Conservation (phyloP, 108 stramenopile genomes). For the Schizochytrium sp. region DNA sequence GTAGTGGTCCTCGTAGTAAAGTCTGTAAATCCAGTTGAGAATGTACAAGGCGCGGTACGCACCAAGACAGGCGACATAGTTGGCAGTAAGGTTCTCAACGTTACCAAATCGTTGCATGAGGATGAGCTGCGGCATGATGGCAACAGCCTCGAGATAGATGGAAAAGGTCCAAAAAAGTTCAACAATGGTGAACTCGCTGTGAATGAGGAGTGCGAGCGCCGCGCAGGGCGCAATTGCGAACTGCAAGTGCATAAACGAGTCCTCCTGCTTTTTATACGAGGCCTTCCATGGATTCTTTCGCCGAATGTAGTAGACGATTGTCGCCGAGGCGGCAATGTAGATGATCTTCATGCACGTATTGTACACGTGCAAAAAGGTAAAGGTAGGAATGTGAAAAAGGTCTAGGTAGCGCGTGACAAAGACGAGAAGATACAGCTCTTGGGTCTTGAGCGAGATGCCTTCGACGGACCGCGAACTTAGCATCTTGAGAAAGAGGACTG, state of each 20-base stretch:
- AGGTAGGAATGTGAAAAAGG: slow-evolving; percentile 24
- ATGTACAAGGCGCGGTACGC: slow-evolving; percentile 92
- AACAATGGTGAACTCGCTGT: slow-evolving; percentile 41
- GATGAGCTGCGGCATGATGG: slow-evolving; percentile 93
- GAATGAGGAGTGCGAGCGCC: slow-evolving; percentile 65
- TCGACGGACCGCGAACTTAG: slow-evolving; percentile 83
- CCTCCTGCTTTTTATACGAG: slow-evolving; percentile 90
- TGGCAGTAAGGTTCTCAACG: slow-evolving; percentile 92
- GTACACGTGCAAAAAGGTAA: slow-evolving; percentile 47
- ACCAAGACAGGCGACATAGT: slow-evolving; percentile 96
- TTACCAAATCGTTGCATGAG: slow-evolving; percentile 91
- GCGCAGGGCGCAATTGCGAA: slow-evolving; percentile 87
- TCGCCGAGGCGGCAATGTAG: slow-evolving; percentile 81
- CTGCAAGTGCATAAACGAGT: slow-evolving; percentile 91
- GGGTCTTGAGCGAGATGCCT: slow-evolving; percentile 94
- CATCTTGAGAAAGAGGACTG: slow-evolving; percentile 85
- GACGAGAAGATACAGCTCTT: slow-evolving; percentile 92
- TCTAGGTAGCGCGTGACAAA: slow-evolving; percentile 71
- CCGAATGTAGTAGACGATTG: slow-evolving; percentile 86
- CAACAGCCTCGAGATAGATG: slow-evolving; percentile 85
- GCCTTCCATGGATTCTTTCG: slow-evolving; percentile 75
- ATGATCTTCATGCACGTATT: slow-evolving; percentile 91
- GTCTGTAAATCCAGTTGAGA: slow-evolving; percentile 95
- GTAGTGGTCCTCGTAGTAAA: slow-evolving; percentile 74
- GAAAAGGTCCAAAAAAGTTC: slow-evolving; percentile 90